Evolutionary conservation across 768 basidiomycete genomes (phyloP), one percentile per base, ranked within the genome.

Genomic region (Lactifluus subvellereus): DNA sequence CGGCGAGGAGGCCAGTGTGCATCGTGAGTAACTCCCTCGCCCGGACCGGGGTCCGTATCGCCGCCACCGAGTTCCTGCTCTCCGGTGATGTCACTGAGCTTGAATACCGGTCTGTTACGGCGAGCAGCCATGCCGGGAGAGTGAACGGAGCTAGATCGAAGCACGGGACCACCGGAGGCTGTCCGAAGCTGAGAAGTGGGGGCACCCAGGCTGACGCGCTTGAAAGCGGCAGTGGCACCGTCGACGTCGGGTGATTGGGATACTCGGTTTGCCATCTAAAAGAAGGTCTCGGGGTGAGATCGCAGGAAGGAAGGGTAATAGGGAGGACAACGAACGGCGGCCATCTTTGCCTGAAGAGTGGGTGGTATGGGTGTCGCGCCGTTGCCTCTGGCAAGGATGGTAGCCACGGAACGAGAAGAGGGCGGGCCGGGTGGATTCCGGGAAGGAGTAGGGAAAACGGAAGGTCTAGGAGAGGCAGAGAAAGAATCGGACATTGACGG

Each of bases 301-400:
- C 38, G 55, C 67, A 59, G 51, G 49, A 50, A 32, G 1, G 13
- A 22, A 38, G 8, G 14, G 27, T 32, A 14, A 42, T 51, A 47
- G 22, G 49, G 48, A 53, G 18, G 47, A 51, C 2, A 79, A 79
- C 84, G 69, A 72, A 95, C 93, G 33, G 88, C 91, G 47, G 89
- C 91, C 88, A 98, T 90, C 79, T 94, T 97, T 65, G 91, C 92
- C 72, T 94, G 94, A 50, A 98, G 81, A 51, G 84, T 81, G 0
- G 94, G 91, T 0, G 95, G 95, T 65, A 98, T 90, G 52, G 89
- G 87, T 0, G 87, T 87, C 20, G 82, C 74, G 47, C 76, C 74
- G 61, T 66, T 70, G 62, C 73, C 64, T 60, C 71, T 73, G 75
- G 76, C 72, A 65, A 85, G 79, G 50, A 85, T 76, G 61, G 77